A percentile compares a stretch with the other conserved stretches of the same genome.
These are phyloP conservation scores for Grammothele lineata DNA, from an alignment of 768 basidiomycete species.

Conservation along the genomic window DNA sequence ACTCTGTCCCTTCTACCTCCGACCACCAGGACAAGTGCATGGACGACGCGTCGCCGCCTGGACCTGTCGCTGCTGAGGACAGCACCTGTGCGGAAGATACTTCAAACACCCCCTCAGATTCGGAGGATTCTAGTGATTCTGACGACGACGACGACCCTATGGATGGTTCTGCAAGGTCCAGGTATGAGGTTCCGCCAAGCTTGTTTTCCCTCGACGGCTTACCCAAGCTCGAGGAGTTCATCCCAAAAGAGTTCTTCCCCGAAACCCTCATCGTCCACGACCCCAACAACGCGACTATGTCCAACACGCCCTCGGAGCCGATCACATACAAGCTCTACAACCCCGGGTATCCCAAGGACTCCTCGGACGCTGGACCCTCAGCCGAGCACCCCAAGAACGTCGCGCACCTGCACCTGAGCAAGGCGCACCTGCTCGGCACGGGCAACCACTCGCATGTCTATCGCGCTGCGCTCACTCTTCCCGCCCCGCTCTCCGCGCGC, in stretches of 20 bases:
- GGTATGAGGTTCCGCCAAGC: background rate
- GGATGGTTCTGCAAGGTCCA: background rate
- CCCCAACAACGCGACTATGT: conserved; percentile 1
- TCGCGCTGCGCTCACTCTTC: conserved; percentile 48
- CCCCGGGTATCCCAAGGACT: background rate
- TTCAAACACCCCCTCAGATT: too few species aligned
- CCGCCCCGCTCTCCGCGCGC: conserved; percentile 25
- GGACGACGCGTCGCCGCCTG: too few species aligned
- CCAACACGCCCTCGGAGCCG: conserved; percentile 7
- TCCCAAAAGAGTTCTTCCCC: conserved; percentile 22
- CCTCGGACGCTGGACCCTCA: background rate
- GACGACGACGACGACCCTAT: background rate
- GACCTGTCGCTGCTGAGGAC: too few species aligned
- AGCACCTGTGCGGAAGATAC: too few species aligned
- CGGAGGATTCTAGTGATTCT: too few species aligned
- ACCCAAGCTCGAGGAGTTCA: conserved; percentile 25
- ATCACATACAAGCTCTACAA: conserved; percentile 5
- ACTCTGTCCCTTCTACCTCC: too few species aligned
- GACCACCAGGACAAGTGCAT: too few species aligned
- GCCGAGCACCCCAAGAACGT: background rate
- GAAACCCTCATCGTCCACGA: conserved; percentile 24
- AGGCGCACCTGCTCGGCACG: conserved; percentile 30
- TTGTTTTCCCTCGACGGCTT: conserved; percentile 11
- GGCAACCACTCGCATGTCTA: conserved; percentile 55
- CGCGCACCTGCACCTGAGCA: conserved; percentile 48